Evolutionary conservation across 2,329 filamentous ascomycete genomes (phyloP), one percentile per base, ranked within the genome.

Genomic region (Ascochyta viciae-villosae): DNA sequence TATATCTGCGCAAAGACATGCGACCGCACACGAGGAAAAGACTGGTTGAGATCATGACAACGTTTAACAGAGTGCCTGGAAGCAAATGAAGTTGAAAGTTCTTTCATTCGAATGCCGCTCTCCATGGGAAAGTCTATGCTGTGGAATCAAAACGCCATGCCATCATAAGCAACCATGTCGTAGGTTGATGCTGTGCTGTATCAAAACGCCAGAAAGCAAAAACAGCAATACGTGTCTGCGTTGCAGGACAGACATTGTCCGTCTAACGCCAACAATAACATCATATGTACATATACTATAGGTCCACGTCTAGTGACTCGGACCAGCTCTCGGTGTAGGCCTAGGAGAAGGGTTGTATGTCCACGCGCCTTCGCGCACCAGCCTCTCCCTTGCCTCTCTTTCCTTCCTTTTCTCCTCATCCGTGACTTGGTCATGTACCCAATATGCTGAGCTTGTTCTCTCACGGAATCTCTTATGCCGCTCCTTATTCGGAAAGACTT

Each of bases 371-470:
- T 96, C 91, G 59, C 89, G 83, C 47, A 90, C 85, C 72, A 97
- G 82, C 71, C 88, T 86, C 75, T 96, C 90, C 59, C 93, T 84
- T 53, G 89, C 90, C 58, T 90, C 88, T 66, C 90, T 79, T 77
- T 97, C 93, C 71, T 86, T 89, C 50, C 85, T 81, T 68, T 96
- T 91, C 71, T 97, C 93, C 56, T 96, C 93, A 63, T 93, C 89
- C 0, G 93, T 97, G 65, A 99, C 81, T 40, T 84, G 82, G 75
- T 99, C 96, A 3, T 89, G 82, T 70, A 85, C 89, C 95, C 95
- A 99, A 78, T 96, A 96, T 33, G 96, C 96, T 76, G 92, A 96
- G 66, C 91, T 96, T 5, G 94, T 97, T 52, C 95, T 85, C 47
- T 91, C 88, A 16, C 96, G 87, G 82, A 97, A 98, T 71, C 92